Percentiles rank a stretch among this genome's conserved stretches.
Evolutionary conservation across 2,329 filamentous ascomycete species (phyloP).

Genomic region (Xylaria sp.): DNA sequence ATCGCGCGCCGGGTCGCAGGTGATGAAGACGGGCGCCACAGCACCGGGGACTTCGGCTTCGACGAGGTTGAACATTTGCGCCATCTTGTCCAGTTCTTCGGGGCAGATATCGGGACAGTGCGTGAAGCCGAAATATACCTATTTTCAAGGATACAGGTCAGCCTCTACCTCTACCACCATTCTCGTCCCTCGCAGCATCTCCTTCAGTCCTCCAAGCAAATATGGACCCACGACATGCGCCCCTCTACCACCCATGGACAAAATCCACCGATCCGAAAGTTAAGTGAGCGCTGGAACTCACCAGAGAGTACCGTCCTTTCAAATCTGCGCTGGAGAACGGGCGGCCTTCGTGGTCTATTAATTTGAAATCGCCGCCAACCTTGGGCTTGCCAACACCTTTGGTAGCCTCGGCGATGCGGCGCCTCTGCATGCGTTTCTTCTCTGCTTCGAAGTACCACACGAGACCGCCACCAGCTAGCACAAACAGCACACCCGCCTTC

Average conservation of each 20-base stretch:
- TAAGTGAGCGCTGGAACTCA: slow-evolving; percentile 54
- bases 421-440: slow-evolving; percentile 89
- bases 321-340: slow-evolving; percentile 82
- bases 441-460: slow-evolving; percentile 93
- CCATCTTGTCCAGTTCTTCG: slow-evolving; percentile 99
- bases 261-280: background rate
- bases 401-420: slow-evolving; percentile 87
- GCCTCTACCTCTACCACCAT: background rate
- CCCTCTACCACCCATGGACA: background rate
- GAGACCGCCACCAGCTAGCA: slow-evolving; percentile 78
- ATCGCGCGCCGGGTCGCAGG: slow-evolving; percentile 93
- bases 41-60: slow-evolving; percentile 61
- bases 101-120: slow-evolving; percentile 99
- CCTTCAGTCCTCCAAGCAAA: background rate
- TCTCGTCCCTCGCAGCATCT: background rate
- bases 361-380: slow-evolving; percentile 86
- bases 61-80: slow-evolving; percentile 85
- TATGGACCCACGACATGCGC: background rate
- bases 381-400: slow-evolving; percentile 94
- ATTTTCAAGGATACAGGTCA: slow-evolving; percentile 23
- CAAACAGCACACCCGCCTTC: slow-evolving; percentile 88
- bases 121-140: slow-evolving; percentile 98
- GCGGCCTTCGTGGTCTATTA: slow-evolving; percentile 84
- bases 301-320: slow-evolving; percentile 85
- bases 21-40: slow-evolving; percentile 88